Base-by-base conservation (phyloP, 495 filamentous ascomycete genomes). In the Xylaria venustula region DNA sequence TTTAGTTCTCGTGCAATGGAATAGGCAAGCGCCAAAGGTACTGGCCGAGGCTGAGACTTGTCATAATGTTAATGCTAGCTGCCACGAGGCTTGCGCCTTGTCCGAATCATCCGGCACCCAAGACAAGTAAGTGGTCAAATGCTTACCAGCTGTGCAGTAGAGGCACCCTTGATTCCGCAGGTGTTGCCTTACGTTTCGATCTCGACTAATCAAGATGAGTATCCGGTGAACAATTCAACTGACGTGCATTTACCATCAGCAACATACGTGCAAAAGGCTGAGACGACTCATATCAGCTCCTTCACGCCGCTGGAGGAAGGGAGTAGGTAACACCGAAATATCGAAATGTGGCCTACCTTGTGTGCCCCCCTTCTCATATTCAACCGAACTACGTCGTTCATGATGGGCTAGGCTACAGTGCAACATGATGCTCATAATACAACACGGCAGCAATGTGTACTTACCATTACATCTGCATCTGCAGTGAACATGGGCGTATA, bases 41-140 rank as follows among this genome's bases (percentile, higher is more conserved):
- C n/a, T n/a, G n/a, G 46, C 47, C 15, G 46, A 60, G 57, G 57
- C 57, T 60, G 57, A 60, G 47, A 60, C 57, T 8, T 22, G 37
- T 32, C 17, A 42, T 7, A 36, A 51, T 15, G 37, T 40, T 15
- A 40, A 52, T 20, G 22, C 30, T 19, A n/a, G 34, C 22, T 44
- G 47, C 48, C 47, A 45, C 48, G 25, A 44, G 23, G 19, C 14
- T 36, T 52, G 34, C 32, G 50, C 50, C 50, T 53, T 17, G n/a
- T 17, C 47, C 34, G n/a, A 34, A 28, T 42, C 22, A 25, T 7
- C 12, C 36, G 46, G 30, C 40, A 32, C 25, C 11, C 20, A 8
- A n/a, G 34, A 22, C 32, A 15, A 6, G 28, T 44, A n/a, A n/a
- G n/a, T n/a, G n/a, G n/a, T 30, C 9, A 7, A 45, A 45, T 7